Percentiles rank a stretch among this genome's conserved stretches.
These are phyloP conservation scores for Ophiostoma pallidulum DNA, from an alignment of 2,329 filamentous ascomycete species.

Conservation along the genomic window DNA sequence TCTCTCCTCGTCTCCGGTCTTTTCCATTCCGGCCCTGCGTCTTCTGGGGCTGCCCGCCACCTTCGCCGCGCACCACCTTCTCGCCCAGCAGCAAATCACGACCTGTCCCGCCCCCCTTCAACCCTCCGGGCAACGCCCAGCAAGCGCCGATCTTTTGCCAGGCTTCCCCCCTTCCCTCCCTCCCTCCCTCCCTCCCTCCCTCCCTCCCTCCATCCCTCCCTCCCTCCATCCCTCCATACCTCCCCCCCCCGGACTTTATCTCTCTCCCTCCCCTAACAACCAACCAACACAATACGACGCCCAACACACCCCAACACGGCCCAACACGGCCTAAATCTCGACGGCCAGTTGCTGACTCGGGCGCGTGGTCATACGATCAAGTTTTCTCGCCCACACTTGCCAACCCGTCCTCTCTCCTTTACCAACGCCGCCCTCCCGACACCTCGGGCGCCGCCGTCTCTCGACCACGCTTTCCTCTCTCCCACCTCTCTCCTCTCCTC, in stretches of 20 bases:
- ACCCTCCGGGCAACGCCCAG: neutral
- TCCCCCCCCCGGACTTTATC: neutral
- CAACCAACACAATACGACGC: neutral
- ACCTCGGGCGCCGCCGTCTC: too few species aligned
- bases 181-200: neutral
- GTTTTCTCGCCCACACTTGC: neutral
- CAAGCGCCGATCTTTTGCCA: conserved; percentile 5
- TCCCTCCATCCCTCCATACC: too few species aligned
- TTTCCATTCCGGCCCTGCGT: neutral
- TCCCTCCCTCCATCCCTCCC: too few species aligned
- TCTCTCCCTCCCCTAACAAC: neutral
- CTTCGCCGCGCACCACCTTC: neutral
- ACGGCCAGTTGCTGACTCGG: conserved; percentile 5
- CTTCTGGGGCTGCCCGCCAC: neutral
- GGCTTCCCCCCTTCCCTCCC: conserved; percentile 2
- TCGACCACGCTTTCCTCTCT: neutral
- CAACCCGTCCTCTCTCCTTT: neutral
- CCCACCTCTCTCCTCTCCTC: neutral
- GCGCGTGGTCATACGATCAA: conserved; percentile 9
- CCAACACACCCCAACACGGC: too few species aligned
- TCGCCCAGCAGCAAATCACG: conserved; percentile 4
- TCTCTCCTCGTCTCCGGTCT: neutral
- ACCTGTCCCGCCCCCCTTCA: neutral
- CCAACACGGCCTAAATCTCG: neutral
- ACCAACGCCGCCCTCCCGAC: too few species aligned